phyloP scores from a whole-genome alignment of 2,329 filamentous ascomycete genomes.

The Zymoseptoria ardabiliae region DNA sequence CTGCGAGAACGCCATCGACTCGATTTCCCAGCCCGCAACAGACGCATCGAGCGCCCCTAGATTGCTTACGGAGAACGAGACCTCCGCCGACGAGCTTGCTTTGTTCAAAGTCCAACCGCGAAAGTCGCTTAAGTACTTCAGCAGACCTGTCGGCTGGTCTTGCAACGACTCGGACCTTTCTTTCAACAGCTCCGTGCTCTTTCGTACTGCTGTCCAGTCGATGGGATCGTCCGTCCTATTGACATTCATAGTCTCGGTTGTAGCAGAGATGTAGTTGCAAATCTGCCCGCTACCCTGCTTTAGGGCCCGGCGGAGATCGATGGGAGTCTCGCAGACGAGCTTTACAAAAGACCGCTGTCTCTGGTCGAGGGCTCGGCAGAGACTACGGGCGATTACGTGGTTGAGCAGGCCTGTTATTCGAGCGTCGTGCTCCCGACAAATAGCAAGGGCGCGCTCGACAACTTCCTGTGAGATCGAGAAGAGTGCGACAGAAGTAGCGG shows the following conservation, averaged over 20 bases:
- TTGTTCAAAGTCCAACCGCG: constrained; percentile 35
- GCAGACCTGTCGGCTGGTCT: constrained; percentile 38
- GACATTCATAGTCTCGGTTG: constrained; percentile 10
- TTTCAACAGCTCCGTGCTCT: constrained; percentile 29
- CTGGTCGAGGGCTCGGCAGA: constrained; percentile 27
- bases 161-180: constrained; percentile 26
- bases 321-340: constrained; percentile 34
- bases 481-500: constrained; percentile 3
- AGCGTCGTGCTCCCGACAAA: constrained; percentile 28
- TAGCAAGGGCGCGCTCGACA: constrained; percentile 24
- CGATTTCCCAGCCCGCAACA: constrained; percentile 21
- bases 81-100: constrained; percentile 33
- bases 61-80: constrained; percentile 43
- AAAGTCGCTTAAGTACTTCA: constrained; percentile 37
- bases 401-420: constrained; percentile 39
- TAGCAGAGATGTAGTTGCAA: constrained; percentile 29
- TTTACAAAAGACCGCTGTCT: constrained; percentile 19
- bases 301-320: constrained; percentile 36
- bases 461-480: constrained; percentile 24
- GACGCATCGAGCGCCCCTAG: constrained; percentile 32
- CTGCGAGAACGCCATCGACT: constrained; percentile 39
- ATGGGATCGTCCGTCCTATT: not conserved
- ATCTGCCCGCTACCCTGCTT: constrained; percentile 30
- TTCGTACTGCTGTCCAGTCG: constrained; percentile 31
- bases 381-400: constrained; percentile 34